phyloP scores from a whole-genome alignment of 805 yeast species.

The Soucietia sequanensis region DNA sequence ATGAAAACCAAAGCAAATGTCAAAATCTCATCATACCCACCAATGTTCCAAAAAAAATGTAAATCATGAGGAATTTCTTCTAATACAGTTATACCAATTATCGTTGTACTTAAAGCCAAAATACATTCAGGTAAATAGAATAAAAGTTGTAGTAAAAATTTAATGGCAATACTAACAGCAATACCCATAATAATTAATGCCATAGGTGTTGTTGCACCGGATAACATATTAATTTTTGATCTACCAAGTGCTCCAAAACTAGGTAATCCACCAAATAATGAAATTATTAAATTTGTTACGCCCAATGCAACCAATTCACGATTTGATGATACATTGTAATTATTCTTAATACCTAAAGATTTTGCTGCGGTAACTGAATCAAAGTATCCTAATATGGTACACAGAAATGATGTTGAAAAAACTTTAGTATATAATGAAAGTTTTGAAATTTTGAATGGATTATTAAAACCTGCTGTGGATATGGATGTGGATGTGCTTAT shows the following conservation, averaged over 20 bases:
- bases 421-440: constrained; percentile 20
- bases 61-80: constrained; percentile 34
- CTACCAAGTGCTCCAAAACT: constrained; percentile 38
- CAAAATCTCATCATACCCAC: constrained; percentile 29
- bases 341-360: constrained; percentile 28
- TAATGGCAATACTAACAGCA: constrained; percentile 20
- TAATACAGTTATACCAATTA: constrained; percentile 52
- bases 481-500: neutral
- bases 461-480: constrained; percentile 9
- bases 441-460: constrained; percentile 21
- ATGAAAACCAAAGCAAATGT: constrained; percentile 20
- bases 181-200: constrained; percentile 34
- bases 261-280: constrained; percentile 32
- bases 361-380: constrained; percentile 37
- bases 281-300: constrained; percentile 22
- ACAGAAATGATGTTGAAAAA: constrained; percentile 29
- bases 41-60: constrained; percentile 29
- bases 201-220: constrained; percentile 52
- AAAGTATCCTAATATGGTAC: constrained; percentile 32
- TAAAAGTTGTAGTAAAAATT: constrained; percentile 22
- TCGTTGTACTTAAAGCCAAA: constrained; percentile 33
- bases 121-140: constrained; percentile 32
- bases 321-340: constrained; percentile 31
- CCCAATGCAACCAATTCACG: constrained; percentile 35
- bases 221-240: constrained; percentile 27